phyloP scores from a whole-genome alignment of 768 basidiomycete species.

The Phanerochaete sordida region DNA sequence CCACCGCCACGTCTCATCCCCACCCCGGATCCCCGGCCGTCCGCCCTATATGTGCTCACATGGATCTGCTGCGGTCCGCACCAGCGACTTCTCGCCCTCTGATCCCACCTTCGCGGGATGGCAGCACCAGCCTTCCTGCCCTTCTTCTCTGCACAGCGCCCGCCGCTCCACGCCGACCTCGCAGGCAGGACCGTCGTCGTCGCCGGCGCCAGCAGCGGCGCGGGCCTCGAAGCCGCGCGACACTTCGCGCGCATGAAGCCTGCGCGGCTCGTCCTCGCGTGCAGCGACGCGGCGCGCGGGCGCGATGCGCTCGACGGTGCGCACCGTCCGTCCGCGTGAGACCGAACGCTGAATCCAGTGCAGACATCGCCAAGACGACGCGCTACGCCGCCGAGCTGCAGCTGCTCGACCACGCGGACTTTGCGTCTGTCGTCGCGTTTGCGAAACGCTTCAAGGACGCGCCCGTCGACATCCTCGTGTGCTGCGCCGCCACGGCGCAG shows the following conservation, averaged over 20 bases:
- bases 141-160: too few relatives aligned
- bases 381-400: constrained; percentile 14
- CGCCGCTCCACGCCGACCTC: constrained; percentile 28
- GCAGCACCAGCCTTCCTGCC: too few relatives aligned
- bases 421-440: constrained; percentile 24
- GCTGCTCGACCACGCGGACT: constrained; percentile 23
- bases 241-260: constrained; percentile 45
- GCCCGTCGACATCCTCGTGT: constrained; percentile 25
- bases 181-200: constrained; percentile 47
- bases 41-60: too few relatives aligned
- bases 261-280: constrained; percentile 35
- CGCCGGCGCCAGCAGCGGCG: constrained; percentile 46
- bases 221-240: constrained; percentile 44
- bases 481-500: constrained; percentile 20
- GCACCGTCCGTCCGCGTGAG: constrained; percentile 6
- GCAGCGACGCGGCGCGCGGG: constrained; percentile 33
- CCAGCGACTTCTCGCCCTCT: too few relatives aligned
- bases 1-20: too few relatives aligned
- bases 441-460: constrained; percentile 18
- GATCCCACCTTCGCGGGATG: too few relatives aligned
- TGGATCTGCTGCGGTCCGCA: too few relatives aligned
- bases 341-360: background rate
- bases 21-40: too few relatives aligned
- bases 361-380: constrained; percentile 17
- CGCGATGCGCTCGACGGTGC: constrained; percentile 32